Evolutionary conservation across 2,329 filamentous ascomycete species (phyloP), one percentile per base, ranked within the genome.

Genomic region (Rasamsonia emersonii): DNA sequence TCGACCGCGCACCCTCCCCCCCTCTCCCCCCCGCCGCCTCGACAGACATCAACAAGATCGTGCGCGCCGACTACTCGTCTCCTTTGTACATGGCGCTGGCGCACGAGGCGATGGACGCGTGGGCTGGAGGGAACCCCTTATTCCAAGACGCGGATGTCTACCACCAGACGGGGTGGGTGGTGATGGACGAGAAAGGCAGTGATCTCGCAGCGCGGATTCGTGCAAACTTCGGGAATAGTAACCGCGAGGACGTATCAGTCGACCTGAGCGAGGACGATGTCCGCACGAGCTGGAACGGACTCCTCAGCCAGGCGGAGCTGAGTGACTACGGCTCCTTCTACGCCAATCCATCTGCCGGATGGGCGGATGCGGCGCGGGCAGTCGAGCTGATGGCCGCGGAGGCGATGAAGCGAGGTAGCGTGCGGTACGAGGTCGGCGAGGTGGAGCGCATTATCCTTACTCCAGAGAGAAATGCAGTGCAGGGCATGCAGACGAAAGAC

Each of bases 31-130:
- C 49, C 32, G 78, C 77, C 18, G 79, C 79, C 0, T 82, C 79
- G 0, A 79, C 75, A 64, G 79, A 85, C 58, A 77, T 77, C 70
- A 83, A 81, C 61, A 83, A 82, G 54, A 76, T 81, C 17, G 68
- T 83, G 10, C 75, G 79, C 35, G 75, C 77, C 28, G 79, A 83
- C 53, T 83, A 83, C 57, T 65, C 72, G 34, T 74, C 79, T 44
- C 58, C 72, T 2, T 54, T 75, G 10, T 83, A 84, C 61, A 76
- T 72, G 53, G 55, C 68, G 30, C 64, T 84, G 13, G 79, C 72
- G 0, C 65, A 82, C 17, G 77, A 83, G 55, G 74, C 79, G 0
- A 74, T 79, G 45, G 70, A 76, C 31, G 56, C 73, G 1, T 84
- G 77, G 65, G 19, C 14, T 9, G 25, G 20, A 8, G 65, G 66